Evolutionary conservation across 495 filamentous ascomycete genomes (phyloP), one percentile per base, ranked within the genome.

Genomic region (Aspergillus cristatus): DNA sequence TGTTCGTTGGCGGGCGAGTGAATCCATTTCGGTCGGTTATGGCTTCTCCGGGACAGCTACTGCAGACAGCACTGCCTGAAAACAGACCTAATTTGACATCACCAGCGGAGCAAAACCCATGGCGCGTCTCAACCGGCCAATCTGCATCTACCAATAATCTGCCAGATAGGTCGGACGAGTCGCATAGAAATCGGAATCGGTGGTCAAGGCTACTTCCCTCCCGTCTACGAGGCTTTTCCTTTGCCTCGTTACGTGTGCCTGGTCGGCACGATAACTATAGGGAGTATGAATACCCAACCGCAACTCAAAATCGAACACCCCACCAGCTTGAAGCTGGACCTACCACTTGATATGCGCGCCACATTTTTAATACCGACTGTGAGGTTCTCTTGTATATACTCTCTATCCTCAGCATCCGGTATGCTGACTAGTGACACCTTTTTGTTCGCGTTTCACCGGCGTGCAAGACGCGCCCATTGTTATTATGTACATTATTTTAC

Each of bases 241-340:
- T 32, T 20, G 30, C 28, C 28, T 30, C 28, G 4, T 30, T 30
- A 6, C 10, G 13, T n/a, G 10, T 14, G 10, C 13, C 28, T 30
- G n/a, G 3, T 4, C 13, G 28, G 28, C 28, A 14, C 28, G n/a
- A 16, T 11, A 13, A 13, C 31, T 3, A 14, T 40, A 32, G 37
- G 15, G 26, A 15, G 8, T n/a, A 36, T 26, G 29, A 25, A 11
- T 15, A 38, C 3, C n/a, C 18, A 15, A 8, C 18, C 6, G 14
- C 37, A 17, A 25, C 37, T 3, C 38, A 45, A n/a, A 24, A 39
- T 16, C 48, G 44, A 28, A 63, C 62, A 1, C 57, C 54, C 16
- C 40, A 43, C n/a, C 54, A 65, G 39, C 50, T 63, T 17, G 59
- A 63, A 45, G 57, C 59, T 18, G 57, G 54, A 24, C 33, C 29